A percentile compares a stretch with the other conserved stretches of the same genome.
phyloP scores from a whole-genome alignment of 1,284 basidiomycete species.

The Sanghuangporus weigelae region DNA sequence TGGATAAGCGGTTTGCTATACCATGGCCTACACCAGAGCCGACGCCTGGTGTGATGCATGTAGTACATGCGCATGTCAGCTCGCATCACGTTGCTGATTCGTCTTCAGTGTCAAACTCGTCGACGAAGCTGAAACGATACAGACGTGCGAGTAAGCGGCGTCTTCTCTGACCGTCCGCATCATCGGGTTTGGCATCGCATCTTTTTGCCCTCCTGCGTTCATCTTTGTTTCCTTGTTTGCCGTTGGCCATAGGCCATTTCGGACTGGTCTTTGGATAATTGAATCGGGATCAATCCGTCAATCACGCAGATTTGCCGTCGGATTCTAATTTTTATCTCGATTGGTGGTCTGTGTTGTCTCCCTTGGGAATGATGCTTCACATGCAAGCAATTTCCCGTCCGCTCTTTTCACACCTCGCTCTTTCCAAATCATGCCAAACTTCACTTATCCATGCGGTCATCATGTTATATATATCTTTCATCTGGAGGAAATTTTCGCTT shows the following conservation, averaged over 20 bases:
- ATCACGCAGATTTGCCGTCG: not conserved
- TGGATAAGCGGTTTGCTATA: constrained; percentile 26
- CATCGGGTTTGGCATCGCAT: not conserved
- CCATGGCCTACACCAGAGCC: constrained; percentile 8
- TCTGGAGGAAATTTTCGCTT: not conserved
- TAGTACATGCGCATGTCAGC: not conserved
- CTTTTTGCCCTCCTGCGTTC: not conserved
- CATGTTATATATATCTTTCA: not conserved
- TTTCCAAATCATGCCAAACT: not conserved
- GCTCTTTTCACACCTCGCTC: not conserved
- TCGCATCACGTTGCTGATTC: not conserved
- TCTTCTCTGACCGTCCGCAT: not conserved
- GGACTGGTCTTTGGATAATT: not conserved
- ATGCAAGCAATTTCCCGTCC: not conserved
- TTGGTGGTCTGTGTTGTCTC: not conserved
- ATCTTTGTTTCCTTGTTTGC: not conserved
- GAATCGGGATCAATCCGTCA: not conserved
- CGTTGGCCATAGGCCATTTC: not conserved
- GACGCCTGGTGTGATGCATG: not conserved
- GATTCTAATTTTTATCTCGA: not conserved
- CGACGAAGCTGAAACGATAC: not conserved
- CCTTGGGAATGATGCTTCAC: not conserved
- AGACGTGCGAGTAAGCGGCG: not conserved
- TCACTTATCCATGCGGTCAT: not conserved
- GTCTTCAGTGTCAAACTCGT: constrained; percentile 2